Conservation (phyloP, 2,329 filamentous ascomycete genomes). For the Neofusicoccum kwambonambiense region DNA sequence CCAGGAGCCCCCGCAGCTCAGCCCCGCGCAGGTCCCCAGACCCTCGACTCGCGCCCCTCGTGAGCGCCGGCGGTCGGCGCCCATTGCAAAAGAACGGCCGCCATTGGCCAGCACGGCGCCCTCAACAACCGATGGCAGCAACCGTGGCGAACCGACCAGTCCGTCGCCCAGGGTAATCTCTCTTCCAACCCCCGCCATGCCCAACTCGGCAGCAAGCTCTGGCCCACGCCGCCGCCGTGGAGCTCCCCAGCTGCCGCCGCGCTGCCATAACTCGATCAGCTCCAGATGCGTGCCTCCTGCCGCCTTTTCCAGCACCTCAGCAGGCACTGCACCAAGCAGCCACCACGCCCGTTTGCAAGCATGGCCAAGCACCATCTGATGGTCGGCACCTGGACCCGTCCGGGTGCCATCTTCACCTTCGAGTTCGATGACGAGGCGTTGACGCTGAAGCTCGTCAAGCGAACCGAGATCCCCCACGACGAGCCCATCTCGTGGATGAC, state of each 20-base stretch:
- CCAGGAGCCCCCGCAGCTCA: constrained; percentile 10
- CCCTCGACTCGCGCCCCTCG: neutral
- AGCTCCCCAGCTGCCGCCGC: neutral
- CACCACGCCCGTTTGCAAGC: constrained; percentile 8
- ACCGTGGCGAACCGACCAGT: neutral
- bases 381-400: constrained; percentile 88
- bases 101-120: neutral
- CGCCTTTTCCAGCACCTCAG: neutral
- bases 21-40: constrained; percentile 1
- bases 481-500: constrained; percentile 95
- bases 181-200: constrained; percentile 1
- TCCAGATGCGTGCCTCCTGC: constrained; percentile 13
- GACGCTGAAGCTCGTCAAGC: constrained; percentile 72
- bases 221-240: neutral
- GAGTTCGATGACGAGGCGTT: constrained; percentile 81
- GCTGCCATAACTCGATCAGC: neutral
- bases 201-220: constrained; percentile 9
- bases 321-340: neutral
- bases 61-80: neutral
- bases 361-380: constrained; percentile 84
- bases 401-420: constrained; percentile 86
- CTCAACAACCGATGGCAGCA: constrained; percentile 15
- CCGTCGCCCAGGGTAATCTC: constrained; percentile 9
- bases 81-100: neutral
- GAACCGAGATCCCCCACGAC: constrained; percentile 75